Evolutionary conservation across 148 eudicot genomes (phyloP), one percentile per base, ranked within the genome.

Genomic region (Vaccinium myrtillus): DNA sequence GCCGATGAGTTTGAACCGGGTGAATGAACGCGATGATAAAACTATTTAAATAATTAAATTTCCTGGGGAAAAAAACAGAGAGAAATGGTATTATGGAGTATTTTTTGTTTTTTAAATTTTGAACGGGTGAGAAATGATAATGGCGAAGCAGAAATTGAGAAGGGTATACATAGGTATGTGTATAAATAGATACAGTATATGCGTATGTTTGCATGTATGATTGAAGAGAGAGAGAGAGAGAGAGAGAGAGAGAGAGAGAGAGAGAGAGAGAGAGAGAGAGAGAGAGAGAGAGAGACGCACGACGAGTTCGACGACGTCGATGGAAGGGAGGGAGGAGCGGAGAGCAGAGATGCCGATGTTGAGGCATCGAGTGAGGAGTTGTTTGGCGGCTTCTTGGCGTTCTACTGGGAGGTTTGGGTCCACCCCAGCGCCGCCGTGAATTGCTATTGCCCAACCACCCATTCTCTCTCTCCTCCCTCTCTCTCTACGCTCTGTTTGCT

Each of bases 391-490:
- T 21, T 91, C 95, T 86, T 94, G 96, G 23, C 92, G 91, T 30
- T 91, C 85, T 4, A 79, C 54, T 10, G 98, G 95, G 78, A 95
- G 98, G 71, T 89, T 93, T 8, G 98, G 98, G 86, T 93, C 98
- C 9, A 95, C 95, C 39, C 98, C 98, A 3, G 98, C 98, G 56
- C 98, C 98, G 25, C 98, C 98, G 88, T 95, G 98, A 39, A 95
- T 92, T 53, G 94, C 98, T 78, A 95, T 95, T 5, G 98, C 98
- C 98, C 98, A 94, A 59, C 90, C 91, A 25, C 91, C 98, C 98
- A 92, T 93, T 78, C 79, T 78, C 25, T 78, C 75, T 74, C 77
- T 65, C 84, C 23, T 71, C 87, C 65, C 49, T 8, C 67, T 71
- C 27, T 73, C 87, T 78, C 30, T 14, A 15, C 25, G 8, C 77